These are phyloP conservation scores for Suhomyces coccinellae DNA, from an alignment of 1,139 yeast genomes.

Conservation along the genomic window DNA sequence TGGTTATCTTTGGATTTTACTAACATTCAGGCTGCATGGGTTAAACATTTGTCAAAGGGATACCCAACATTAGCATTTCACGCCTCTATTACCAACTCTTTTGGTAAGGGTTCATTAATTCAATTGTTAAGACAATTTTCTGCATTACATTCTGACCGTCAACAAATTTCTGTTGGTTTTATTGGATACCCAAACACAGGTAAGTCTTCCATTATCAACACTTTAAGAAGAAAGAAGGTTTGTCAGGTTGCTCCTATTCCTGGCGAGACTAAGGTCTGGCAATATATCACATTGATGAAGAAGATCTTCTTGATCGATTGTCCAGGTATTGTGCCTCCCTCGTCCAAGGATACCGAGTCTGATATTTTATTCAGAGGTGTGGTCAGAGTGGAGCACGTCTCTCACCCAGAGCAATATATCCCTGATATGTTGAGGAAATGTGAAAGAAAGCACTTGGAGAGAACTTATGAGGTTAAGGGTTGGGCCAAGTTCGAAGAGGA, in stretches of 20 bases:
- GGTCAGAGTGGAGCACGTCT: constrained; percentile 95
- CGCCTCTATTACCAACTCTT: constrained; percentile 95
- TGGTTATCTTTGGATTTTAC: constrained; percentile 29
- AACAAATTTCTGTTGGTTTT: constrained; percentile 94
- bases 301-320: constrained; percentile 93
- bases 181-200: constrained; percentile 98
- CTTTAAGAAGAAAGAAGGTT: constrained; percentile 90
- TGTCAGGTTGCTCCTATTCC: constrained; percentile 98
- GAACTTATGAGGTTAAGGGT: constrained; percentile 93
- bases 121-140: constrained; percentile 93
- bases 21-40: constrained; percentile 95
- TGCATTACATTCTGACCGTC: constrained; percentile 84
- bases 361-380: constrained; percentile 96
- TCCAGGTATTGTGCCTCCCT: constrained; percentile 99
- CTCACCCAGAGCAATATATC: constrained; percentile 92
- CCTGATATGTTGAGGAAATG: constrained; percentile 85
- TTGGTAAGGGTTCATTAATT: constrained; percentile 95
- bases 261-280: constrained; percentile 99
- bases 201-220: constrained; percentile 92
- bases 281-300: constrained; percentile 95
- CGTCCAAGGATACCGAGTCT: constrained; percentile 83
- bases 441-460: constrained; percentile 85
- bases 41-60: constrained; percentile 85
- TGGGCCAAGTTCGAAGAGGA: constrained; percentile 64
- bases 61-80: constrained; percentile 97